Base-by-base conservation (phyloP, 257 asterid genomes). In the Cruciata laevipes region DNA sequence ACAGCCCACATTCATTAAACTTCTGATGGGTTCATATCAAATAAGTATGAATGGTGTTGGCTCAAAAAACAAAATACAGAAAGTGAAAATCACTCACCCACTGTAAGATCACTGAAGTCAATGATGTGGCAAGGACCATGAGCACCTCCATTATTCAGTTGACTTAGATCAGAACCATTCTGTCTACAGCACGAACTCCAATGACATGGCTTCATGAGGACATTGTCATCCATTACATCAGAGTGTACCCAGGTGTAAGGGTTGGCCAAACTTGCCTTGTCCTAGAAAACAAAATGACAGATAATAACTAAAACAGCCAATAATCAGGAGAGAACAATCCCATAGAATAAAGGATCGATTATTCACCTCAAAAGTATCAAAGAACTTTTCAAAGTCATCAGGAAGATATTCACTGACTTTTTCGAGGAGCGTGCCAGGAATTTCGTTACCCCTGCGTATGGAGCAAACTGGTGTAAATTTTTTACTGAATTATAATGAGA, bases 191-290 rank as follows among this genome's bases (percentile, higher is more conserved):
- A 75, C 65, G 91, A 83, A 58, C 75, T 66, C 51, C 77, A 69
- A 69, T 67, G 17, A 74, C 68, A 66, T 40, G 82, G 85, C 67
- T 78, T 79, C 97, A 93, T 80, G 82, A 81, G 87, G 77, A 93
- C 76, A 79, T 93, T 93, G 77, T 93, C 99, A 71, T 90, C 96
- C 99, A 93, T 93, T 37, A 93, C 84, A 76, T 90, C 99, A 0
- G 90, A 83, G 87, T 93, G 99, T 81, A 90, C 83, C 99, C 97
- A 93, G 82, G 95, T 83, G 78, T 75, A 85, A 38, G 84, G 75
- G 74, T 76, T 75, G 70, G 52, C 37, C 67, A 63, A 69, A 66
- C 85, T 87, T 65, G 66, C 53, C 68, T 79, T 86, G 44, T 77
- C 82, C 95, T 88, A 33, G 30, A 21, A 24, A 63, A 4, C 37